phyloP scores from a whole-genome alignment of 2,329 filamentous ascomycete species.

The Chaetomium sp. region DNA sequence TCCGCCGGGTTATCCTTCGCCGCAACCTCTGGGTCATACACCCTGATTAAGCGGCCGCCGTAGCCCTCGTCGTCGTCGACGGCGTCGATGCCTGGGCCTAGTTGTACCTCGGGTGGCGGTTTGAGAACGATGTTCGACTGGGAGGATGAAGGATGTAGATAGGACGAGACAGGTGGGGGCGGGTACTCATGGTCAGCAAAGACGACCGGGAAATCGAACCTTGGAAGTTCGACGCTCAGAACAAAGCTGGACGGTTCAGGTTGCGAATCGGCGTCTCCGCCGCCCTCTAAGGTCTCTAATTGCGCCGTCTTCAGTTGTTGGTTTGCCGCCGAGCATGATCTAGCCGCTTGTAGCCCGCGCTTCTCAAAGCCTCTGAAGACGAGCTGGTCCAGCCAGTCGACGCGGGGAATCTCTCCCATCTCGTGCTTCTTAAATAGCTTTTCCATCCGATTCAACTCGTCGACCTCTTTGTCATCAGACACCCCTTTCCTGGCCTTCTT shows the following conservation, averaged over 20 bases:
- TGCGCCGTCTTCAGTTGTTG: constrained; percentile 50
- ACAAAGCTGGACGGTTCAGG: constrained; percentile 65
- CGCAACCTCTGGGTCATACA: constrained; percentile 93
- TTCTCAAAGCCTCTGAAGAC: constrained; percentile 91
- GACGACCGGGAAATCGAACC: constrained; percentile 93
- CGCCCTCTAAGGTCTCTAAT: constrained; percentile 39
- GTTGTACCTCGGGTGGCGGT: constrained; percentile 83
- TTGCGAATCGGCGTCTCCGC: constrained; percentile 48
- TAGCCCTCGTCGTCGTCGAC: constrained; percentile 55
- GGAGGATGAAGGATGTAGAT: constrained; percentile 64
- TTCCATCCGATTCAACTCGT: constrained; percentile 87
- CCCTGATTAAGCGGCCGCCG: constrained; percentile 69
- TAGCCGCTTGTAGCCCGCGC: constrained; percentile 65
- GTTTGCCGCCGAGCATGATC: constrained; percentile 61
- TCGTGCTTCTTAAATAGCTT: constrained; percentile 95
- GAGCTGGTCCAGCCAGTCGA: constrained; percentile 94
- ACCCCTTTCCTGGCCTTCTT: constrained; percentile 53
- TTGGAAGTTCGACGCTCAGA: constrained; percentile 86
- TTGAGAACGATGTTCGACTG: constrained; percentile 72
- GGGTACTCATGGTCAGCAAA: constrained; percentile 94
- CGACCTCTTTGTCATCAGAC: constrained; percentile 67
- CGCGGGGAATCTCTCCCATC: constrained; percentile 90
- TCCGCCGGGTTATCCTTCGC: constrained; percentile 91
- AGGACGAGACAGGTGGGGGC: constrained; percentile 76
- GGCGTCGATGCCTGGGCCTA: constrained; percentile 84